Conservation (phyloP, 2,329 filamentous ascomycete genomes). For the Penicillium psychrosexuale region DNA sequence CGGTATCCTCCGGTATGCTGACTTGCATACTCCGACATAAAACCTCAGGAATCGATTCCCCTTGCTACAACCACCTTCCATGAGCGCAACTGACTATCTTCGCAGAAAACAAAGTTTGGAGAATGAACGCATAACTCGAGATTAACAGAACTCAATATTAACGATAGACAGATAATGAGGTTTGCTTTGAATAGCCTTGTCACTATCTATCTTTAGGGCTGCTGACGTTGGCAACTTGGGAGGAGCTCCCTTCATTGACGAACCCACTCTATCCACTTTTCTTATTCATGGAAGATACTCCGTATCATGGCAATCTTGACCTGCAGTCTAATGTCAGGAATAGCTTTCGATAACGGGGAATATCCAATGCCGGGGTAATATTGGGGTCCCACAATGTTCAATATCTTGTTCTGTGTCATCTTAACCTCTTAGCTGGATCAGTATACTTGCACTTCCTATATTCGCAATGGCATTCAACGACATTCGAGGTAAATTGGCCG, state of each 20-base stretch:
- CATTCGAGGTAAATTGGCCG: conserved; percentile 53
- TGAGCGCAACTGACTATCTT: background rate
- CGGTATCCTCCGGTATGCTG: too few relatives aligned
- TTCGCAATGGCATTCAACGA: conserved; percentile 38
- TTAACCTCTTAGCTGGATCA: background rate
- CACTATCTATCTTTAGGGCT: background rate
- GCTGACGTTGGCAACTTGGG: background rate
- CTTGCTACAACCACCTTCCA: background rate
- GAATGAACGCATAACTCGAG: background rate
- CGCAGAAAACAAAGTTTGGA: background rate
- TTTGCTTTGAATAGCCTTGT: background rate
- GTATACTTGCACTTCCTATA: background rate
- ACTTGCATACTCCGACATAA: too few relatives aligned
- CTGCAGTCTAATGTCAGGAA: background rate
- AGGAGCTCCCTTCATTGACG: background rate
- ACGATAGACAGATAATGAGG: background rate
- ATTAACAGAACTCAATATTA: background rate
- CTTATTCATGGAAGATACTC: background rate
- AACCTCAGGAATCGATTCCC: background rate
- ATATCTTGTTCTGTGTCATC: background rate
- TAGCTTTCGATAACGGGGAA: background rate
- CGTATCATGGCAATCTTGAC: background rate
- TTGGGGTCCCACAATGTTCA: background rate
- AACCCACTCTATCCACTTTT: background rate
- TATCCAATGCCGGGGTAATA: background rate